Evolutionary conservation across 495 filamentous ascomycete genomes (phyloP), one percentile per base, ranked within the genome.

Genomic region (Aspergillus nanangensis): DNA sequence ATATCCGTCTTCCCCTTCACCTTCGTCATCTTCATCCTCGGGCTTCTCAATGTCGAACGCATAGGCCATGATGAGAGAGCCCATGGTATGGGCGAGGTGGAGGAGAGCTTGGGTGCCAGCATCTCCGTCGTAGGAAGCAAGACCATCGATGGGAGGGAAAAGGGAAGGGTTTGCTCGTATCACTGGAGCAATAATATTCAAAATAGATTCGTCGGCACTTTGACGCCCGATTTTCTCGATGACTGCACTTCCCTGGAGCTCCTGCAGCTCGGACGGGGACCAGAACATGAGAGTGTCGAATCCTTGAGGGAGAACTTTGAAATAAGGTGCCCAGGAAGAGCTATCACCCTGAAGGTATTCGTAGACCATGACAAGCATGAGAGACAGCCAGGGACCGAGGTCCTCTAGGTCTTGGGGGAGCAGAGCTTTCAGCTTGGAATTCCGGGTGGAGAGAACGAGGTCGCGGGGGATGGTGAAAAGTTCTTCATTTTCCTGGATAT

Each of bases 271-370:
- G 0, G 66, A 60, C 5, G 74, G 58, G 2, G 82, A 77, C 92
- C 92, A 97, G 67, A 91, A 96, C 80, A 96, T 94, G 52, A 93
- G 72, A 2, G 88, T 95, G 62, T 95, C 77, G 50, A 97, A 94
- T 15, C 75, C 58, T n/a, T 58, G 55, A 0, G 90, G 92, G 10
- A 97, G 71, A 32, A 96, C 71, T n/a, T 77, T 73, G 50, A 96
- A 79, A 67, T 97, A 97, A 0, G 82, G 79, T 19, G 76, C 76
- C 91, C 90, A 97, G 27, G 56, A 60, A 1, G 89, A 93, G 1
- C 68, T 58, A 0, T 69, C 60, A 4, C 83, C 79, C 25, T 69
- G 74, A 15, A 81, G 58, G 53, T 82, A 80, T 66, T 96, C 90
- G 58, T 86, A 84, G 9, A 95, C 75, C 77, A 96, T 81, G 35